Conservation (phyloP, 2,329 filamentous ascomycete species). For the Botrytis medusae region DNA sequence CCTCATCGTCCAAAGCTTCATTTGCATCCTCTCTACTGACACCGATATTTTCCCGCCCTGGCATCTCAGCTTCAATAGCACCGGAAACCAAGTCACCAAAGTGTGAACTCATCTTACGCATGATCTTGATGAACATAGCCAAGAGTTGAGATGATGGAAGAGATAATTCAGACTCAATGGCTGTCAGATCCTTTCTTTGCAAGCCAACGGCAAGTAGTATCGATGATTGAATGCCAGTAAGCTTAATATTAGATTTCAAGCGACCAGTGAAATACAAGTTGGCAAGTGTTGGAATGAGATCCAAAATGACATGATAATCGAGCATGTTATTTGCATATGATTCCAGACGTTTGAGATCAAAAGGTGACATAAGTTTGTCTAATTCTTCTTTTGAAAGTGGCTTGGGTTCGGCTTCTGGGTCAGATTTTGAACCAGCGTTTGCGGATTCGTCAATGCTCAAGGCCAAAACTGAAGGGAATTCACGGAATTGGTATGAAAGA, state of each 20-base stretch:
- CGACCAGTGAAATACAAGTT: slow-evolving; percentile 81
- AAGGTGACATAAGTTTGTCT: slow-evolving; percentile 78
- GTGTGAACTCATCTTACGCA: slow-evolving; percentile 79
- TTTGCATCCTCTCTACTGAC: slow-evolving; percentile 59
- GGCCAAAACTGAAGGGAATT: slow-evolving; percentile 74
- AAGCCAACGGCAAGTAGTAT: slow-evolving; percentile 89
- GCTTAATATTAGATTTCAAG: slow-evolving; percentile 63
- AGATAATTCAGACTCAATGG: slow-evolving; percentile 74
- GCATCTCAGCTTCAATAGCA: slow-evolving; percentile 68
- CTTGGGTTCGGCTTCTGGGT: slow-evolving; percentile 52
- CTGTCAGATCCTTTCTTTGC: slow-evolving; percentile 84
- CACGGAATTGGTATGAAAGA: slow-evolving; percentile 87
- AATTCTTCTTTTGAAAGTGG: slow-evolving; percentile 73
- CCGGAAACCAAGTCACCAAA: slow-evolving; percentile 74
- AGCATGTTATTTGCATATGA: slow-evolving; percentile 96
- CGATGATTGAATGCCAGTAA: slow-evolving; percentile 80
- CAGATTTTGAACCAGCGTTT: slow-evolving; percentile 66
- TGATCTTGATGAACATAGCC: slow-evolving; percentile 96
- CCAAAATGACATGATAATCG: slow-evolving; percentile 95
- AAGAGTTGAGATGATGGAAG: slow-evolving; percentile 77
- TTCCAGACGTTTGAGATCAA: slow-evolving; percentile 91
- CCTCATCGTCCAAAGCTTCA: slow-evolving; percentile 68
- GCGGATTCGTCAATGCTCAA: slow-evolving; percentile 88
- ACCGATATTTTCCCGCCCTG: slow-evolving; percentile 55
- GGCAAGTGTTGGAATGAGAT: slow-evolving; percentile 82